Percentiles rank a stretch among this genome's conserved stretches.
Evolutionary conservation across 1,284 basidiomycete species (phyloP).

Genomic region (Ustilago curta): DNA sequence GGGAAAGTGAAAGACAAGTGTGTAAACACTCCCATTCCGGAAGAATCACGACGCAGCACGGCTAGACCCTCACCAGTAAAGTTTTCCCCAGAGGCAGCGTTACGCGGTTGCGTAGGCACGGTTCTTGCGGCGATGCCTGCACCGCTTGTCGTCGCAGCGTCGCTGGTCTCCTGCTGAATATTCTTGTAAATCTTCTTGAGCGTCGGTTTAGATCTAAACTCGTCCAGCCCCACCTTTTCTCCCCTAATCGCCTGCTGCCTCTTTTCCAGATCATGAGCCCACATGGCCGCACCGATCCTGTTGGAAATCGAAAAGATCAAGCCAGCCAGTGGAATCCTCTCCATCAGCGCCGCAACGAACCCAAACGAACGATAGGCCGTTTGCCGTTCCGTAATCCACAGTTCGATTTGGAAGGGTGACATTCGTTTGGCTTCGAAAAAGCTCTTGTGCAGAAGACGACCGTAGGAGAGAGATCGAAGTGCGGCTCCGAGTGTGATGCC

Average conservation of each 20-base stretch:
- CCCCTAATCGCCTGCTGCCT: constrained; percentile 49
- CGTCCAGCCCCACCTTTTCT: constrained; percentile 6
- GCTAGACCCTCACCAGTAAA: constrained; percentile 52
- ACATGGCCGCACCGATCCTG: constrained; percentile 68
- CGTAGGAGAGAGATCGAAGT: constrained; percentile 55
- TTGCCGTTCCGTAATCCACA: constrained; percentile 66
- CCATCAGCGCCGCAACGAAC: constrained; percentile 59
- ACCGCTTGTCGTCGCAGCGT: too few species aligned
- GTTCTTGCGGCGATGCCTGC: too few species aligned
- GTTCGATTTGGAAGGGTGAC: constrained; percentile 60
- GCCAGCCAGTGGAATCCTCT: constrained; percentile 63
- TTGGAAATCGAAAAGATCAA: constrained; percentile 65
- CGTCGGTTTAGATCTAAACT: constrained; percentile 36
- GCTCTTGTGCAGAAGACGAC: constrained; percentile 43
- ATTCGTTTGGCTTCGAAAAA: constrained; percentile 66
- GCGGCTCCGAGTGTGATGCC: constrained; percentile 53
- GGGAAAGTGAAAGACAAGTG: constrained; percentile 86
- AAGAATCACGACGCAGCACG: constrained; percentile 14
- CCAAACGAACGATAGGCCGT: constrained; percentile 62
- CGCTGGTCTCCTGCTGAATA: constrained; percentile 9
- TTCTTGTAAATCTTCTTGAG: constrained; percentile 46
- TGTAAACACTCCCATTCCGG: constrained; percentile 73
- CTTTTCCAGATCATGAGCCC: constrained; percentile 68
- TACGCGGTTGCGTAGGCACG: too few species aligned
- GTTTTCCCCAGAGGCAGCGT: not conserved